Evolutionary conservation across 2,329 filamentous ascomycete genomes (phyloP), one percentile per base, ranked within the genome.

Genomic region (Aureobasidium subglaciale): DNA sequence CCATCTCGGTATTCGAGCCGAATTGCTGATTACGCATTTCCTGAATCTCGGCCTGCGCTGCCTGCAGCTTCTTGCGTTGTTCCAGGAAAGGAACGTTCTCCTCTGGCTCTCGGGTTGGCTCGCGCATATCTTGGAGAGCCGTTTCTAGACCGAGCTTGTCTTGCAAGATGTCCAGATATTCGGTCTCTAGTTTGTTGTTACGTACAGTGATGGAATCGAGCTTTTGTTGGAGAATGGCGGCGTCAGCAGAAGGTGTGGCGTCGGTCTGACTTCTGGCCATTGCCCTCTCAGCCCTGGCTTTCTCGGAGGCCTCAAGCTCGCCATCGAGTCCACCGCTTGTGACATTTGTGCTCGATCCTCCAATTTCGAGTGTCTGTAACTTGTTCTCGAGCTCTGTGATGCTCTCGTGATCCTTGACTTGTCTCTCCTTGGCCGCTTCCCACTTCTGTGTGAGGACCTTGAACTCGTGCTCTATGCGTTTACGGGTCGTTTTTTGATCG

Each of bases 401-500:
- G 2, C 69, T 70, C 43, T 77, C 74, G 49, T 77, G 73, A 25
- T 75, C 74, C 25, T 72, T 71, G 55, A 72, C 71, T 54, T 77
- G 73, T 25, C 76, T 63, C 55, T 78, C 75, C 20, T 70, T 67
- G 32, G 73, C 73, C 35, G 75, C 73, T 55, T 77, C 74, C 8
- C 74, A 66, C 59, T 76, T 74, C 57, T 77, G 73, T 58, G 71
- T 68, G 1, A 76, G 68, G 15, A 75, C 62, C 11, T 75, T 65
- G 27, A 75, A 73, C 37, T 78, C 75, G 56, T 77, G 72, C 58
- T 78, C 75, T 10, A 76, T 68, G 34, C 75, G 68, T 37, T 73
- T 74, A 16, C 73, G 67, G 42, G 71, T 74, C 15, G 73, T 74
- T 49, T 76, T 76, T 55, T 76, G 70, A 62, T 78, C 75, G 58